Base-by-base conservation (phyloP, 2,329 filamentous ascomycete genomes). In the Xylariaceae sp. region DNA sequence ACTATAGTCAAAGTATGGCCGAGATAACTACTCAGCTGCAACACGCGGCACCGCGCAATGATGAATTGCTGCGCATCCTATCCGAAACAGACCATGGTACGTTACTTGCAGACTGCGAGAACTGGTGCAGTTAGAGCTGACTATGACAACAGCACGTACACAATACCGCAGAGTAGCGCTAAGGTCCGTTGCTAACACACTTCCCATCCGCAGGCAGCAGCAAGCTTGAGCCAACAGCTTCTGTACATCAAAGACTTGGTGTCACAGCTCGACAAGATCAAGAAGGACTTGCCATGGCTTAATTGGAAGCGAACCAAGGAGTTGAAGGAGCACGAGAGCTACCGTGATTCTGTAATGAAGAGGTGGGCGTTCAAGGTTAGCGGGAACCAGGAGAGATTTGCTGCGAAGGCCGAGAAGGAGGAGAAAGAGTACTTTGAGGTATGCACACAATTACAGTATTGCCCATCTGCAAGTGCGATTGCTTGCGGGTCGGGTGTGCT, bases 351-450 rank as follows among this genome's bases (percentile, higher is more conserved):
- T 40, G 72, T 75, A 42, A 66, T 80, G 58, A 72, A 70, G 47
- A 75, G 78, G 36, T 76, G 78, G 57, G 67, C 74, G 36, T 77
- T 77, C 68, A 76, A 73, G 51, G 66, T 78, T 10, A 68, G 72
- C 5, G 74, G 78, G 27, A 73, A 73, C 53, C 69, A 70, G 39
- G 74, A 71, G n/a, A 72, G 73, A 44, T 78, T 78, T 54, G 65
- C 68, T 14, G 69, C 70, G n/a, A 71, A 69, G 44, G 75, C 76
- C 12, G 70, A 71, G 43, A 77, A 75, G 53, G 78, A 81, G 61
- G 78, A 82, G 61, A 64, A 67, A 39, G 78, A 81, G 53, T 82
- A 80, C 61, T 70, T 78, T 22, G 72, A 77, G 41, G 78, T 73
- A 51, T 33, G 15, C n/a, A 10, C 22, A 18, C 17, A n/a, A 22